A percentile compares a stretch with the other conserved stretches of the same genome.
These are phyloP conservation scores for Leucoagaricus sp. DNA, from an alignment of 1,284 basidiomycete species.

Conservation along the genomic window DNA sequence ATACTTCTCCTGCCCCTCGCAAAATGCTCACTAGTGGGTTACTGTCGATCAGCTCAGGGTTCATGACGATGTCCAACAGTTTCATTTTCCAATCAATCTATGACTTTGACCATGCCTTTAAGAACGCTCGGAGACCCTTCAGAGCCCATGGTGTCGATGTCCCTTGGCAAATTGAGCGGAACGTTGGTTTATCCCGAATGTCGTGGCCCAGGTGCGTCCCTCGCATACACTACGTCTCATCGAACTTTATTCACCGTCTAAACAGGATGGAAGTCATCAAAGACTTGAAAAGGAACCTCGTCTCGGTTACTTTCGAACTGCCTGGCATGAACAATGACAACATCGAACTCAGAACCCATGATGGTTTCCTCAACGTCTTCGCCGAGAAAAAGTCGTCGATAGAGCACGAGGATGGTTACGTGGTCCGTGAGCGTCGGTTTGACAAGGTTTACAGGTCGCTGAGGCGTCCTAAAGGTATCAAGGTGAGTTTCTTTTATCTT, in stretches of 20 bases:
- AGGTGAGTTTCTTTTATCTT: constrained; percentile 8
- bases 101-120: constrained; percentile 8
- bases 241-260: background rate
- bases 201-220: background rate
- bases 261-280: constrained; percentile 51
- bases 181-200: background rate
- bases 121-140: constrained; percentile 1
- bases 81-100: constrained; percentile 11
- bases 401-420: constrained; percentile 13
- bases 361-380: constrained; percentile 8
- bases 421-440: constrained; percentile 14
- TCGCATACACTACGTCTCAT: too few relatives aligned
- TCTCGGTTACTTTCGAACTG: constrained; percentile 45
- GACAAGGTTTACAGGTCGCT: constrained; percentile 16
- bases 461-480: constrained; percentile 12
- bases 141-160: background rate
- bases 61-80: background rate
- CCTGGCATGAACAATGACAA: constrained; percentile 15
- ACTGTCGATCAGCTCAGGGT: too few relatives aligned
- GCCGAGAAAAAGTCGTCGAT: constrained; percentile 9
- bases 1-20: too few relatives aligned
- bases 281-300: constrained; percentile 36
- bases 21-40: too few relatives aligned
- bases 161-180: background rate
- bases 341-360: constrained; percentile 10